Evolutionary conservation across 177 flowering plant genomes (phyloP).

Genomic region (Vitis hybrid): DNA sequence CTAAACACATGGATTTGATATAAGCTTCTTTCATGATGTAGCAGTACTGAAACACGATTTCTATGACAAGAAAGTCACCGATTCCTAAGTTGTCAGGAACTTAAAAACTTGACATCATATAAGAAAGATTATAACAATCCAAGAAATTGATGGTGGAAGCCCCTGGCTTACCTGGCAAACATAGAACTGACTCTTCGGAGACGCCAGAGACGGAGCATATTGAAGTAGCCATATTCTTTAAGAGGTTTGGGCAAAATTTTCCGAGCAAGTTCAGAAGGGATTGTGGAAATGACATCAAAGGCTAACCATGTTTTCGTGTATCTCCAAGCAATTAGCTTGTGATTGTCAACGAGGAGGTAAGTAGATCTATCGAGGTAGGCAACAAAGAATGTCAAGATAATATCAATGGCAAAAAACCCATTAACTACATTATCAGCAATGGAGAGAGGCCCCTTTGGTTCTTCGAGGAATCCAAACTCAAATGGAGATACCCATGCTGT

Average conservation of each 20-base stretch:
- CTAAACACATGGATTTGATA: too few relatives aligned
- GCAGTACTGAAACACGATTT: neutral
- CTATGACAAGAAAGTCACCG: neutral
- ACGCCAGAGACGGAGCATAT: slow-evolving; percentile 74
- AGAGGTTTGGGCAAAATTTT: slow-evolving; percentile 30
- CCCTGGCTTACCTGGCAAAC: slow-evolving; percentile 46
- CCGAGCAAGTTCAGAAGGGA: slow-evolving; percentile 50
- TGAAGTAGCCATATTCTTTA: slow-evolving; percentile 46
- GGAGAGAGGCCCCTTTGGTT: slow-evolving; percentile 32
- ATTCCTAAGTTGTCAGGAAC: neutral
- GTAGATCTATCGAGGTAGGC: slow-evolving; percentile 55
- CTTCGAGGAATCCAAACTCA: slow-evolving; percentile 59
- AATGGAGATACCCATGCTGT: slow-evolving; percentile 85
- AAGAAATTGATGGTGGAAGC: neutral
- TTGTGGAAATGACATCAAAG: slow-evolving; percentile 58
- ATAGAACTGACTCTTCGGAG: slow-evolving; percentile 60
- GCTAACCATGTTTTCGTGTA: slow-evolving; percentile 45
- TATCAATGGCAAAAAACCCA: slow-evolving; percentile 59
- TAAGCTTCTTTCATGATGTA: too few relatives aligned
- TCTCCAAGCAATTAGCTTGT: slow-evolving; percentile 51
- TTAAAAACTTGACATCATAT: neutral
- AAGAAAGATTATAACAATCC: too few relatives aligned
- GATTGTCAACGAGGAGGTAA: slow-evolving; percentile 55
- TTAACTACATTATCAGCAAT: slow-evolving; percentile 56
- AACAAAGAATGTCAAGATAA: slow-evolving; percentile 63